Evolutionary conservation across 306 rosid species (phyloP).

Genomic region (Trifolium fragiferum): DNA sequence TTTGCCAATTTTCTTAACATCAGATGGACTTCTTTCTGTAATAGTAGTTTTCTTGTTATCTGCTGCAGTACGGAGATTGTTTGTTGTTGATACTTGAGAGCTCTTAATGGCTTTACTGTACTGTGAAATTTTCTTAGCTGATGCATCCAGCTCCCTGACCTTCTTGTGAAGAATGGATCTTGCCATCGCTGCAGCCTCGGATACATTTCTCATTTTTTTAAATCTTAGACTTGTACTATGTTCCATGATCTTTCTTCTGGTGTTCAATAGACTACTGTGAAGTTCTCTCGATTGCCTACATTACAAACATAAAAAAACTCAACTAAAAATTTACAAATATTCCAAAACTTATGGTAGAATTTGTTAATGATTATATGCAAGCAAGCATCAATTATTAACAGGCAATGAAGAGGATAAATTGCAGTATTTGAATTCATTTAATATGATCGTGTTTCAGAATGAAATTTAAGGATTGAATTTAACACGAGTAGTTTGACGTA

Average conservation of each 20-base stretch:
- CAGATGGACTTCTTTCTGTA: slow-evolving; percentile 49
- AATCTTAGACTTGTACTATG: slow-evolving; percentile 56
- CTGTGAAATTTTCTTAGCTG: slow-evolving; percentile 51
- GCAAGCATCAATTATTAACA: slow-evolving; percentile 11
- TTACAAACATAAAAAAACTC: slow-evolving; percentile 41
- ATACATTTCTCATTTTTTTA: slow-evolving; percentile 67
- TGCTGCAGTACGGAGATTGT: slow-evolving; percentile 36
- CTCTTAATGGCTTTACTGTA: slow-evolving; percentile 44
- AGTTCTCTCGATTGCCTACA: slow-evolving; percentile 73
- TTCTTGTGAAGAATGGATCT: slow-evolving; percentile 80
- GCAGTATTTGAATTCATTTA: background rate
- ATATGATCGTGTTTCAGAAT: slow-evolving; percentile 15
- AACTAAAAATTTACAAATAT: slow-evolving; percentile 33
- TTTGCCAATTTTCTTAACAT: slow-evolving; percentile 38
- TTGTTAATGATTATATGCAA: slow-evolving; percentile 17
- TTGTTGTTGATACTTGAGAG: slow-evolving; percentile 44
- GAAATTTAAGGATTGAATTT: slow-evolving; percentile 11
- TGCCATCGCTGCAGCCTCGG: slow-evolving; percentile 75
- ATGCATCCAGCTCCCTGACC: slow-evolving; percentile 60
- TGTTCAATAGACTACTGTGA: slow-evolving; percentile 60
- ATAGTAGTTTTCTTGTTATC: slow-evolving; percentile 44
- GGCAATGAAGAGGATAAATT: background rate
- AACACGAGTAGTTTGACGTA: background rate
- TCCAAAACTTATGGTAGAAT: slow-evolving; percentile 30
- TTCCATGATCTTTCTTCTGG: slow-evolving; percentile 65